Percentiles rank a stretch among this genome's conserved stretches.
phyloP scores from a whole-genome alignment of 495 filamentous ascomycete genomes.

The Xylaria intraflava region DNA sequence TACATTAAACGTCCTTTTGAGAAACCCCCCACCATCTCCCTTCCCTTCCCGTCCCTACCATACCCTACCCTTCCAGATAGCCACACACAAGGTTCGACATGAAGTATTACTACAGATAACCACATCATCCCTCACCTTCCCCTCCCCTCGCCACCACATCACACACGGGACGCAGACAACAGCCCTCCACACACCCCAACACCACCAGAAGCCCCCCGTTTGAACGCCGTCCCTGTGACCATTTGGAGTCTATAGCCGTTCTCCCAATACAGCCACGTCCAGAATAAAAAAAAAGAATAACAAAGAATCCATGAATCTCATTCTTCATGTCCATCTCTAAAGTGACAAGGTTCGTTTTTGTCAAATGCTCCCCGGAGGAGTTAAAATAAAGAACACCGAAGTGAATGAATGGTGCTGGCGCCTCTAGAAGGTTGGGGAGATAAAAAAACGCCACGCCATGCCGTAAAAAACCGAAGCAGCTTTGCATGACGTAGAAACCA shows the following conservation, averaged over 20 bases:
- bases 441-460: conserved; percentile 27
- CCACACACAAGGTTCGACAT: no score
- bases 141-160: no score
- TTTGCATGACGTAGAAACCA: conserved; percentile 21
- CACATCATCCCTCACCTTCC: no score
- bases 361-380: no score
- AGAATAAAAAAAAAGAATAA: conserved; percentile 10
- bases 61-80: no score
- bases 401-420: conserved; percentile 15
- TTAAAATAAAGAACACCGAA: no score
- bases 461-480: conserved; percentile 12
- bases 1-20: no score
- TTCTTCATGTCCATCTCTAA: conserved; percentile 26
- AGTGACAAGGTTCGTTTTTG: conserved; percentile 5
- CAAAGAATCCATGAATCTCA: conserved; percentile 18
- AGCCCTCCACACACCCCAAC: no score
- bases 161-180: no score
- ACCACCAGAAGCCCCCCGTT: conserved; percentile 13
- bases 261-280: conserved; percentile 13
- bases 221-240: conserved; percentile 23
- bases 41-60: no score
- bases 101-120: no score
- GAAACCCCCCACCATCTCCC: no score
- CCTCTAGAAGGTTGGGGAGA: conserved; percentile 12
- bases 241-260: conserved; percentile 8